Conservation (phyloP, 2,329 filamentous ascomycete species). For the Cadophora malorum region DNA sequence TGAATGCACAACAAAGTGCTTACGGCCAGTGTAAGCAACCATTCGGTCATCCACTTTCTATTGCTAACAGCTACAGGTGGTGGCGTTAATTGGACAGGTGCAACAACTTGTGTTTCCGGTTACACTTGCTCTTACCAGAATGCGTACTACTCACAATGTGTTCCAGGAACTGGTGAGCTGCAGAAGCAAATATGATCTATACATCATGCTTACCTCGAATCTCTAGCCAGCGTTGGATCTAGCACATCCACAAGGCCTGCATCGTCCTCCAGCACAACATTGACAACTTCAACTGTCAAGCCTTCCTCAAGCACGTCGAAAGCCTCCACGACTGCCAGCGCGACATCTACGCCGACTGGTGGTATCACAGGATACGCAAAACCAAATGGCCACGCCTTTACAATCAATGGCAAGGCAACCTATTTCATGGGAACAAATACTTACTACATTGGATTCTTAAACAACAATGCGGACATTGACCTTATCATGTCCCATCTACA, state of each 20-base stretch:
- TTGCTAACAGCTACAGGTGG: neutral
- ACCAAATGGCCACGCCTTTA: slow-evolving; percentile 45
- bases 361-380: slow-evolving; percentile 36
- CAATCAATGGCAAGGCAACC: slow-evolving; percentile 52
- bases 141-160: slow-evolving; percentile 43
- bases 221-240: neutral
- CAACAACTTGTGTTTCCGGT: slow-evolving; percentile 41
- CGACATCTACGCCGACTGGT: slow-evolving; percentile 22
- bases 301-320: slow-evolving; percentile 17
- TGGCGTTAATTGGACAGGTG: slow-evolving; percentile 31
- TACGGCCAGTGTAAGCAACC: slow-evolving; percentile 24
- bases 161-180: slow-evolving; percentile 36
- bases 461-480: slow-evolving; percentile 61
- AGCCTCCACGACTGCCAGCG: slow-evolving; percentile 18
- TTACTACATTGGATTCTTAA: slow-evolving; percentile 60
- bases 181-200: neutral
- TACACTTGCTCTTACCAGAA: slow-evolving; percentile 32
- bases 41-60: neutral
- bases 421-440: slow-evolving; percentile 62
- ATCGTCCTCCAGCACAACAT: slow-evolving; percentile 10
- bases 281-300: neutral
- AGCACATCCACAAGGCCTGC: slow-evolving; percentile 28
- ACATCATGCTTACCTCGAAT: neutral
- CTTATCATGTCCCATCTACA: slow-evolving; percentile 55
- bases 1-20: slow-evolving; percentile 22